A percentile compares a stretch with the other conserved stretches of the same genome.
Conservation (phyloP, 805 yeast genomes). For the Myxozyma kluyveri region DNA sequence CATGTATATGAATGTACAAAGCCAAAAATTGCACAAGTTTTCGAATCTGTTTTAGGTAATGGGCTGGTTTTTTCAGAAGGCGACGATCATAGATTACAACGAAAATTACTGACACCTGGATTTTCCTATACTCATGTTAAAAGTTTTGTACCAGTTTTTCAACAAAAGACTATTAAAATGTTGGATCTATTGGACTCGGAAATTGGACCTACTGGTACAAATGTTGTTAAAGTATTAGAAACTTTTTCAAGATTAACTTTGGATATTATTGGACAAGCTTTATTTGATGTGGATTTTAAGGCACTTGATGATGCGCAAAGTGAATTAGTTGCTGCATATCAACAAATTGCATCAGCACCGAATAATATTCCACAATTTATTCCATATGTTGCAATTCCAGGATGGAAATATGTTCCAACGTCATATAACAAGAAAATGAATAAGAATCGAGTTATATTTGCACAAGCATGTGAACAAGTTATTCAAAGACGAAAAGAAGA, state of each 20-base stretch:
- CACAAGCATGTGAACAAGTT: neutral
- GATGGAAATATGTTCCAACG: slow-evolving; percentile 17
- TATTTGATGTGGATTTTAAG: slow-evolving; percentile 16
- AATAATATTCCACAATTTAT: neutral
- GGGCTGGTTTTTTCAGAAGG: slow-evolving; percentile 26
- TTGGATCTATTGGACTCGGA: neutral
- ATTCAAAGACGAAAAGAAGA: neutral
- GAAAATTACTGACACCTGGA: slow-evolving; percentile 19
- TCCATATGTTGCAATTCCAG: slow-evolving; percentile 11
- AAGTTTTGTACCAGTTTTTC: slow-evolving; percentile 17
- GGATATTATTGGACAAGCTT: slow-evolving; percentile 19
- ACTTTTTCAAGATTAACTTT: slow-evolving; percentile 19
- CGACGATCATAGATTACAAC: slow-evolving; percentile 14
- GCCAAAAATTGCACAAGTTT: slow-evolving; percentile 12
- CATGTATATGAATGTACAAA: slow-evolving; percentile 12
- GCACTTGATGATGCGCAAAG: slow-evolving; percentile 14
- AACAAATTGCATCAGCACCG: slow-evolving; percentile 1
- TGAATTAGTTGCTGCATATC: slow-evolving; percentile 17
- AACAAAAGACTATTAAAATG: neutral
- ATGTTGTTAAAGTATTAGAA: slow-evolving; percentile 2
- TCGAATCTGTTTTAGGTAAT: slow-evolving; percentile 13
- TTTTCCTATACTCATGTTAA: slow-evolving; percentile 17
- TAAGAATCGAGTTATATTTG: slow-evolving; percentile 2
- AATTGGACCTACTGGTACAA: neutral
- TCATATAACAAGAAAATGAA: slow-evolving; percentile 4